Evolutionary conservation across 345 rosid species (phyloP).

Genomic region (Brassica incana): DNA sequence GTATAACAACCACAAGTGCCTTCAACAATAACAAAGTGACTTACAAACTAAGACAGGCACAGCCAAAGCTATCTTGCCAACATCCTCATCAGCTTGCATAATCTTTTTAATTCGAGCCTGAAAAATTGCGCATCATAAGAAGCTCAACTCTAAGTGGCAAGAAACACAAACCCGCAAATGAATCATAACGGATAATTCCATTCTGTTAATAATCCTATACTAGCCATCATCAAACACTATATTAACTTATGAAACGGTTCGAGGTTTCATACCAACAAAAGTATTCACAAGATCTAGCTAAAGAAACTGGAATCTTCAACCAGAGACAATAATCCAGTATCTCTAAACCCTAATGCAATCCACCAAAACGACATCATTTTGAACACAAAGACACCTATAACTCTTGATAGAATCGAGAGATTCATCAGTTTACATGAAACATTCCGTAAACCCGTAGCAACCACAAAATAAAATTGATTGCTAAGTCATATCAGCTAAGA

Average conservation of each 20-base stretch:
- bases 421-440: not conserved
- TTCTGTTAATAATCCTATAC: too few species aligned
- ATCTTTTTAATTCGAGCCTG: conserved; percentile 99
- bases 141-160: not conserved
- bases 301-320: not conserved
- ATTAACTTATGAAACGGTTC: not conserved
- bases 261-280: not conserved
- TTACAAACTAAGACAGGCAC: conserved; percentile 98
- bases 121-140: conserved; percentile 10
- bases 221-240: not conserved
- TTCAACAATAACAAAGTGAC: conserved; percentile 34
- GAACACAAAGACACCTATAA: not conserved
- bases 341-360: not conserved
- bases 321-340: not conserved
- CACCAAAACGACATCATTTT: not conserved
- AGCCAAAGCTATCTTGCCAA: conserved; percentile 95
- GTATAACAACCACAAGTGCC: not conserved
- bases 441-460: too few species aligned
- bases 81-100: conserved; percentile 99
- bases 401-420: not conserved
- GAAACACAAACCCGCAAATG: not conserved
- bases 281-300: not conserved
- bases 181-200: not conserved
- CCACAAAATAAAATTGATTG: not conserved
- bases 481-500: not conserved